These are phyloP conservation scores for Cercospora zeina DNA, from an alignment of 2,329 filamentous ascomycete genomes.

Conservation along the genomic window DNA sequence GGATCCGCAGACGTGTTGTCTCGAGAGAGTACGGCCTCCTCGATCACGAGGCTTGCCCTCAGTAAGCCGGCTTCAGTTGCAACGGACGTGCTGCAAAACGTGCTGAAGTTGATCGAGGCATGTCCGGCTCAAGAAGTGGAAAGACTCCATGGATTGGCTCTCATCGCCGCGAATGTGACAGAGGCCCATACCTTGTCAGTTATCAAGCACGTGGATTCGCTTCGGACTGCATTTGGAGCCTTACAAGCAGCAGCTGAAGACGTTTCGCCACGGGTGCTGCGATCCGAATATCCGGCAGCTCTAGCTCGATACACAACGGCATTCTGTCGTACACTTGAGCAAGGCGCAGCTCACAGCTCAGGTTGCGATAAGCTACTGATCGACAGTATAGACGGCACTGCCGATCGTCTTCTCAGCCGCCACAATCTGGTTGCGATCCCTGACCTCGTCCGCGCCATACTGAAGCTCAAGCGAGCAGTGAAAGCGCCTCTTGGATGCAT, in stretches of 20 bases:
- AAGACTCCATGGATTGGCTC: slow-evolving; percentile 26
- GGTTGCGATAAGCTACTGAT: not conserved
- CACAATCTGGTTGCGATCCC: slow-evolving; percentile 36
- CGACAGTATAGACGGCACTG: slow-evolving; percentile 25
- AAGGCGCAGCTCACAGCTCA: not conserved
- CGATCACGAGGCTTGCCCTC: slow-evolving; percentile 63
- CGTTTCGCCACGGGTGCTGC: slow-evolving; percentile 33
- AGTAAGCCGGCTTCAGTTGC: slow-evolving; percentile 42
- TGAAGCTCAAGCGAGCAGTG: slow-evolving; percentile 21
- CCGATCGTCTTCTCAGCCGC: slow-evolving; percentile 33
- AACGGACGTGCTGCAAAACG: slow-evolving; percentile 41
- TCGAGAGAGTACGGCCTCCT: slow-evolving; percentile 68
- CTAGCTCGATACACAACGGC: slow-evolving; percentile 29
- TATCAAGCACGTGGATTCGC: not conserved
- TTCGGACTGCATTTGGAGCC: slow-evolving; percentile 8
- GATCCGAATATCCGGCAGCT: slow-evolving; percentile 36
- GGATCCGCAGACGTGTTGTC: slow-evolving; percentile 74
- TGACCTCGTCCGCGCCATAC: slow-evolving; percentile 26
- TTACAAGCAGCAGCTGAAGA: slow-evolving; percentile 24
- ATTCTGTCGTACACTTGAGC: slow-evolving; percentile 22
- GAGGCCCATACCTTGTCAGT: not conserved
- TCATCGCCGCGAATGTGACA: slow-evolving; percentile 19
- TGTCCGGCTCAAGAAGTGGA: slow-evolving; percentile 41
- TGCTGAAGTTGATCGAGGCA: slow-evolving; percentile 50
- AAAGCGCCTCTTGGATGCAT: slow-evolving; percentile 29